phyloP scores from a whole-genome alignment of 2,329 filamentous ascomycete genomes.

The Pochonia chlamydosporia region DNA sequence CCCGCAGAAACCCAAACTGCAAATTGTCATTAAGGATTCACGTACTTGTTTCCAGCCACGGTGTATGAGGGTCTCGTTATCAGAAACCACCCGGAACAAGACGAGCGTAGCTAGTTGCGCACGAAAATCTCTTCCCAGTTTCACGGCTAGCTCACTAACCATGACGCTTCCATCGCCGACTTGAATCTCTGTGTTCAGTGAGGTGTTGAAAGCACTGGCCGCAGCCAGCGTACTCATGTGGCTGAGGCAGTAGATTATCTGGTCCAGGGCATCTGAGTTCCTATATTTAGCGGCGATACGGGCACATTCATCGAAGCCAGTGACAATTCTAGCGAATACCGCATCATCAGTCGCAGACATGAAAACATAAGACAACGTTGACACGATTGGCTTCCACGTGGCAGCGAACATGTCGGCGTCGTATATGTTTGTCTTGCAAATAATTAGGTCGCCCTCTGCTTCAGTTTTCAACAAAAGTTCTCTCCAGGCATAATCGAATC shows the following conservation, averaged over 20 bases:
- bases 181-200: constrained; percentile 92
- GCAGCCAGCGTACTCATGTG: constrained; percentile 85
- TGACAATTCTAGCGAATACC: constrained; percentile 88
- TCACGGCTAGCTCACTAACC: constrained; percentile 96
- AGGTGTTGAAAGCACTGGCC: constrained; percentile 70
- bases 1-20: background rate
- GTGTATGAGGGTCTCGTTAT: constrained; percentile 71
- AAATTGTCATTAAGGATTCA: constrained; percentile 11
- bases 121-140: constrained; percentile 88
- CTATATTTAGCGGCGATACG: constrained; percentile 83
- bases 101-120: constrained; percentile 91
- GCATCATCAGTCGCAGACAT: constrained; percentile 97
- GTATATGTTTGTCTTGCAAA: constrained; percentile 89
- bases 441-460: constrained; percentile 63
- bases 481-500: constrained; percentile 97
- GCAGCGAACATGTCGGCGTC: constrained; percentile 97
- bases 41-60: constrained; percentile 75
- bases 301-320: constrained; percentile 93
- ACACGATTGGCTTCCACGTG: constrained; percentile 92
- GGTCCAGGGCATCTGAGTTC: constrained; percentile 81
- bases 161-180: constrained; percentile 89
- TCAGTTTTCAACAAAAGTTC: constrained; percentile 84
- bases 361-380: constrained; percentile 95
- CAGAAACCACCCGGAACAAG: constrained; percentile 86
- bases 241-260: constrained; percentile 84